These are phyloP conservation scores for Fagopyrum homotropicum DNA, from an alignment of 148 eudicot species.

Conservation along the genomic window DNA sequence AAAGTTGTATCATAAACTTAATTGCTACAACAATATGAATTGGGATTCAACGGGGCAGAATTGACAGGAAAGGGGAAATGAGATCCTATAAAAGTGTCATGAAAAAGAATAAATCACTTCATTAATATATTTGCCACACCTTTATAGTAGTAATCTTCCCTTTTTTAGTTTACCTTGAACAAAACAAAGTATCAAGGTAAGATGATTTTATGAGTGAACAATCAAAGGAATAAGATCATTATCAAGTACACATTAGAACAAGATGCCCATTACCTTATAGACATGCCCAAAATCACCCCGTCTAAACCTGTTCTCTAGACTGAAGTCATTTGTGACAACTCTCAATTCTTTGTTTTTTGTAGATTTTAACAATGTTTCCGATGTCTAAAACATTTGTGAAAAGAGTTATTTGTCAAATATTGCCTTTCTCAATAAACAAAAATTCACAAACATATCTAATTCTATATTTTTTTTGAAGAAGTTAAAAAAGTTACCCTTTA, in stretches of 20 bases:
- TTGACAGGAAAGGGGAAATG: no score
- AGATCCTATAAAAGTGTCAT: no score
- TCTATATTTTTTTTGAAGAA: background rate
- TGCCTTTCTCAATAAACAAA: background rate
- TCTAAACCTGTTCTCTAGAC: constrained; percentile 3
- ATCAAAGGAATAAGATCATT: background rate
- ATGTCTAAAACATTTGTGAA: background rate
- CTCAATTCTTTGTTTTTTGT: constrained; percentile 8
- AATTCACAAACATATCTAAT: background rate
- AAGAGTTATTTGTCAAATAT: background rate
- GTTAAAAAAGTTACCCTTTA: background rate
- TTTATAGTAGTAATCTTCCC: constrained; percentile 45
- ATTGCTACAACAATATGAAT: no score
- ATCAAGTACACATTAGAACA: background rate
- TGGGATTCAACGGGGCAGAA: no score
- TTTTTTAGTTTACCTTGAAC: constrained; percentile 5
- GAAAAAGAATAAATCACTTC: no score
- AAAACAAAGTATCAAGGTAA: background rate
- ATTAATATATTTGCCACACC: constrained; percentile 12
- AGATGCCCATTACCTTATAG: background rate
- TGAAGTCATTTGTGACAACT: constrained; percentile 1
- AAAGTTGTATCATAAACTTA: no score
- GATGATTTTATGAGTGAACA: no score
- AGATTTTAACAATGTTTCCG: constrained; percentile 5
- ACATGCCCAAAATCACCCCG: constrained; percentile 10